Conservation (phyloP, 2,329 filamentous ascomycete genomes). For the Fusarium sp. region DNA sequence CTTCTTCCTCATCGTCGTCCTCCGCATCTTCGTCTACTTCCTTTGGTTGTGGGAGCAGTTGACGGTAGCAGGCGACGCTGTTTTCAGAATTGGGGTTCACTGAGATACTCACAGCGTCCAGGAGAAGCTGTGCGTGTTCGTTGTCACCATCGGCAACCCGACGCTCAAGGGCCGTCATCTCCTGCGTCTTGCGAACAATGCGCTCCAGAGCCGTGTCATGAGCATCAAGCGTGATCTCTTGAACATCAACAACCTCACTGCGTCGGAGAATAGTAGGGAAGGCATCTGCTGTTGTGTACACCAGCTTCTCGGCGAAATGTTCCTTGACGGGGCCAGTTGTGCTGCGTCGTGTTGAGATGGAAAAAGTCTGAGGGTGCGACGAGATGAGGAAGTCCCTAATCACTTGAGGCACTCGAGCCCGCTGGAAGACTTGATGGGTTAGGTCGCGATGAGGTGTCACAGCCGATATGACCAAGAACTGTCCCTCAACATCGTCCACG, state of each 20-base stretch:
- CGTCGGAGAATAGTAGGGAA: constrained; percentile 93
- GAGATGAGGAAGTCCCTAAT: constrained; percentile 89
- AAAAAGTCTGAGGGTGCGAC: constrained; percentile 81
- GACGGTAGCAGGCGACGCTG: constrained; percentile 81
- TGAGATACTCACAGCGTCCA: constrained; percentile 81
- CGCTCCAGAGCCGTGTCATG: constrained; percentile 92
- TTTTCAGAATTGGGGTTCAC: constrained; percentile 79
- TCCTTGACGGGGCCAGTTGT: constrained; percentile 76
- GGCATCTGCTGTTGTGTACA: constrained; percentile 84
- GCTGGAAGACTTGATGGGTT: constrained; percentile 84
- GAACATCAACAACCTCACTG: constrained; percentile 81
- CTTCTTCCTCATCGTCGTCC: constrained; percentile 55
- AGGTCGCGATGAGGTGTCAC: constrained; percentile 87
- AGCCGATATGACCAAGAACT: constrained; percentile 85
- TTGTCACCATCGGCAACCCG: constrained; percentile 79
- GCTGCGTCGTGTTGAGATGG: constrained; percentile 77
- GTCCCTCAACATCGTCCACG: constrained; percentile 86
- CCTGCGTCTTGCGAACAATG: constrained; percentile 89
- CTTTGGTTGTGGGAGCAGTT: constrained; percentile 70
- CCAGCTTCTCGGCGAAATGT: constrained; percentile 83
- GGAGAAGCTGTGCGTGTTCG: constrained; percentile 72
- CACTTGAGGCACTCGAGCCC: constrained; percentile 82
- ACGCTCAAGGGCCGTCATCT: constrained; percentile 81
- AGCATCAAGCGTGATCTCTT: constrained; percentile 75
- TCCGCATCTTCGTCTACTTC: constrained; percentile 55